Base-by-base conservation (phyloP, 2,329 filamentous ascomycete species). In the Lasiodiplodia hormozganensis region DNA sequence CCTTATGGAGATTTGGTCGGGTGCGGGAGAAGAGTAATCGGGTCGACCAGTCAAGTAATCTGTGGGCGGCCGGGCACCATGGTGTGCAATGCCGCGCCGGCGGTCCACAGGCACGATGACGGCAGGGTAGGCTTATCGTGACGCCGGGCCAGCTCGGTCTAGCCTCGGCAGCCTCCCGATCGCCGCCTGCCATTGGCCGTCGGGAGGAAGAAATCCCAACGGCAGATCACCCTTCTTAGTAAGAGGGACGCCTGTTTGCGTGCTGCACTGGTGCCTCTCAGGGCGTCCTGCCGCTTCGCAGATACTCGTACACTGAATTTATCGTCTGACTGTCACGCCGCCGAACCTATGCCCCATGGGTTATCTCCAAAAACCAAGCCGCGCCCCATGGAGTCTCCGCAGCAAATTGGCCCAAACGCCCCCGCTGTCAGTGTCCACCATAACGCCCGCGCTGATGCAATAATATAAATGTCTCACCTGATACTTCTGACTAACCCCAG, bases 401-500 rank as follows among this genome's bases (percentile, higher is more conserved):
- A 64, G 60, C 60, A 64, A 64, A 64, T 64, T 64, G 60, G 60
- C 60, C 43, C 60, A 52, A 64, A 64, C 60, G 60, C 60, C 60
- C 58, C 60, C 60, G 47, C 43, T 64, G 28, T 52, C 60, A 64
- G 60, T 64, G 60, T 64, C 60, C 43, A 64, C 60, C 60, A 25
- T 23, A 60, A 67, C 65, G 65, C 65, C 65, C 38, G 54, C 65
- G 65, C 65, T 67, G 65, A 67, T 67, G 65, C 65, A 53, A 58
- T 51, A 67, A 60, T 60, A 36, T 58, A 40, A 67, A 67, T 31
- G 16, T 51, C 53, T 67, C 65, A 57, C 53, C 65, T 58, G 65
- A 51, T 58, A 52, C 64, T 28, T 25, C 49, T 53, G 65, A 60
- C 54, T 51, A 58, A 57, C 21, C 65, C 31, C 54, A 49, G 18